phyloP scores from a whole-genome alignment of 768 basidiomycete genomes.

The Coprinopsis cinerea region DNA sequence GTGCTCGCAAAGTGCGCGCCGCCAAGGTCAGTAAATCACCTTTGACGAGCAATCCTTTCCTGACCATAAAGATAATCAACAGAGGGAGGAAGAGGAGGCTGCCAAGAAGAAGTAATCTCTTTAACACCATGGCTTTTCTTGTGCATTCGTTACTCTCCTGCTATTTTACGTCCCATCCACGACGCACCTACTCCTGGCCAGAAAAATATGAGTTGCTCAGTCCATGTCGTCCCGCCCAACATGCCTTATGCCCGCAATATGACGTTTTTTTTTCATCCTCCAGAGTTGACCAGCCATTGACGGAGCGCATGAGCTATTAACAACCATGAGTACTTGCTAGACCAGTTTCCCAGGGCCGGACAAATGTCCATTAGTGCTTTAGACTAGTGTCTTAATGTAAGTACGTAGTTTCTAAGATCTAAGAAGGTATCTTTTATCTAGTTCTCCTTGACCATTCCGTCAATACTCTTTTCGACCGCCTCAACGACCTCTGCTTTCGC shows the following conservation, averaged over 20 bases:
- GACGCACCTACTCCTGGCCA: slow-evolving; percentile 22
- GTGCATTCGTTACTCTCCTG: slow-evolving; percentile 15
- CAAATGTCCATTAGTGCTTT: too few relatives aligned
- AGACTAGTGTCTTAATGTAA: too few relatives aligned
- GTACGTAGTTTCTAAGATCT: too few relatives aligned
- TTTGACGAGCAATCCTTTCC: slow-evolving; percentile 14
- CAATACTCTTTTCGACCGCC: slow-evolving; percentile 46
- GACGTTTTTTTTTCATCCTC: not conserved
- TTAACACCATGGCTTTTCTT: slow-evolving; percentile 21
- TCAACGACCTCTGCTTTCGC: slow-evolving; percentile 69
- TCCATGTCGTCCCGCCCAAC: slow-evolving; percentile 16
- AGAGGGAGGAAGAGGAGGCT: slow-evolving; percentile 92
- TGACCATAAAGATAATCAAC: slow-evolving; percentile 13
- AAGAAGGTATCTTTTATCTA: not conserved
- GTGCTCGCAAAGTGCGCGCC: slow-evolving; percentile 79
- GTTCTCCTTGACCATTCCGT: slow-evolving; percentile 10
- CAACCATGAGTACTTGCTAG: too few relatives aligned
- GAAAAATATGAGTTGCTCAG: slow-evolving; percentile 38
- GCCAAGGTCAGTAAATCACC: slow-evolving; percentile 60
- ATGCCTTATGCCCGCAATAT: not conserved
- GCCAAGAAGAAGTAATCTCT: slow-evolving; percentile 83
- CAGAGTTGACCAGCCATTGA: not conserved
- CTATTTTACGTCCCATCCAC: slow-evolving; percentile 17
- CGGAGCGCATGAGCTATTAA: too few relatives aligned
- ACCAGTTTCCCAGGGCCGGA: too few relatives aligned